phyloP scores from a whole-genome alignment of 2,329 filamentous ascomycete genomes.

The Botrytis hyacinthi region DNA sequence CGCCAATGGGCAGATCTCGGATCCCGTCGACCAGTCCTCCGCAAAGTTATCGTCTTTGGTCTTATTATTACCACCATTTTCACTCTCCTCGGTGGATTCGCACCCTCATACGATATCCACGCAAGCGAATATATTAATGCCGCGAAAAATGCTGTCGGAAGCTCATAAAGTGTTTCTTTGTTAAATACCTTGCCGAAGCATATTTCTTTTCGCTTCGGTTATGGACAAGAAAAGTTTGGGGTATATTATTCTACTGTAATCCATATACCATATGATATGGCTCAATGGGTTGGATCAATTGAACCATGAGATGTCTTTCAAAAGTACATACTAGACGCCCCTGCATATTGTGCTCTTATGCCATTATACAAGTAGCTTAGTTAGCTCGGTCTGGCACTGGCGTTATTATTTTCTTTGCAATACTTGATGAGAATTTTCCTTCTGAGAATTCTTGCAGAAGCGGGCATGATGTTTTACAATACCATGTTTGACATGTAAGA shows the following conservation, averaged over 20 bases:
- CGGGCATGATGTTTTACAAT: background rate
- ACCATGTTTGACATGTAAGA: background rate
- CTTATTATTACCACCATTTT: conserved; percentile 63
- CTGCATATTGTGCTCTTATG: background rate
- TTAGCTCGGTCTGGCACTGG: background rate
- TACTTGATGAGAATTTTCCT: background rate
- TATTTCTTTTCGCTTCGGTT: conserved; percentile 17
- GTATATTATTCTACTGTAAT: conserved; percentile 12
- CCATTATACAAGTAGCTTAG: background rate
- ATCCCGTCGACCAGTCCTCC: conserved; percentile 68
- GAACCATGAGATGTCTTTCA: background rate
- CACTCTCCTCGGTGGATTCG: conserved; percentile 66
- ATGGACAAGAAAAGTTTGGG: conserved; percentile 13
- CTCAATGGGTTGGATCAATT: conserved; percentile 13
- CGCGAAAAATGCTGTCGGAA: conserved; percentile 35
- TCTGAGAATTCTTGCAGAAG: background rate
- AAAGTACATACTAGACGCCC: conserved; percentile 1
- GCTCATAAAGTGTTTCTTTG: conserved; percentile 18
- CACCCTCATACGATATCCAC: conserved; percentile 59
- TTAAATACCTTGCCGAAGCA: background rate
- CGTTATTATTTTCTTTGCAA: background rate
- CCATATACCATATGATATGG: background rate
- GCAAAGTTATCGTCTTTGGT: conserved; percentile 72
- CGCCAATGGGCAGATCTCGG: conserved; percentile 88
- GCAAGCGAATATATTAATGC: conserved; percentile 40